Conservation (phyloP, 306 rosid genomes). For the Inga oerstediana region DNA sequence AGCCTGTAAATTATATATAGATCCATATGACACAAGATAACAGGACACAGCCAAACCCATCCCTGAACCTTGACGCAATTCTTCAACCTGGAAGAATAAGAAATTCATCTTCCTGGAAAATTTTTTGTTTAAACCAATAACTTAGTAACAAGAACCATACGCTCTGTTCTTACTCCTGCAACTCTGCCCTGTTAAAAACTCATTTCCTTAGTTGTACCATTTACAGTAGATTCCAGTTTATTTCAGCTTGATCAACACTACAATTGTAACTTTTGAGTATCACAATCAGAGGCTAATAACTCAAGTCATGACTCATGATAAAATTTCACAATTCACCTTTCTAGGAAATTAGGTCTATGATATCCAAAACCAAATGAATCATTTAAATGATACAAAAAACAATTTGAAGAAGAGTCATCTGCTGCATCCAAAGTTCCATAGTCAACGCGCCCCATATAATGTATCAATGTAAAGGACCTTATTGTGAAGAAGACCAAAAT, state of each 20-base stretch:
- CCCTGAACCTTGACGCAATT: neutral
- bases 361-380: slow-evolving; percentile 26
- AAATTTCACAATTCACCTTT: slow-evolving; percentile 1
- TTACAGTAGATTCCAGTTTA: neutral
- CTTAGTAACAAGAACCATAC: slow-evolving; percentile 5
- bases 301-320: slow-evolving; percentile 27
- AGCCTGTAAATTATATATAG: slow-evolving; percentile 5
- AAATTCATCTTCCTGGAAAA: neutral
- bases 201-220: slow-evolving; percentile 2
- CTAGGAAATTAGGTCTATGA: neutral
- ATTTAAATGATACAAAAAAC: slow-evolving; percentile 3
- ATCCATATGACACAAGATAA: neutral
- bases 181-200: slow-evolving; percentile 9
- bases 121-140: neutral
- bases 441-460: slow-evolving; percentile 2
- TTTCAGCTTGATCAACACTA: slow-evolving; percentile 8
- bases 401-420: neutral
- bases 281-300: slow-evolving; percentile 14
- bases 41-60: neutral
- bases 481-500: slow-evolving; percentile 3
- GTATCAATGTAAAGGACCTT: slow-evolving; percentile 24
- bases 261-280: slow-evolving; percentile 2
- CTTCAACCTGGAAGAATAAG: neutral
- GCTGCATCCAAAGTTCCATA: neutral
- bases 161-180: neutral